Evolutionary conservation across 2,329 filamentous ascomycete species (phyloP), one percentile per base, ranked within the genome.

Genomic region (Alternaria sp.): DNA sequence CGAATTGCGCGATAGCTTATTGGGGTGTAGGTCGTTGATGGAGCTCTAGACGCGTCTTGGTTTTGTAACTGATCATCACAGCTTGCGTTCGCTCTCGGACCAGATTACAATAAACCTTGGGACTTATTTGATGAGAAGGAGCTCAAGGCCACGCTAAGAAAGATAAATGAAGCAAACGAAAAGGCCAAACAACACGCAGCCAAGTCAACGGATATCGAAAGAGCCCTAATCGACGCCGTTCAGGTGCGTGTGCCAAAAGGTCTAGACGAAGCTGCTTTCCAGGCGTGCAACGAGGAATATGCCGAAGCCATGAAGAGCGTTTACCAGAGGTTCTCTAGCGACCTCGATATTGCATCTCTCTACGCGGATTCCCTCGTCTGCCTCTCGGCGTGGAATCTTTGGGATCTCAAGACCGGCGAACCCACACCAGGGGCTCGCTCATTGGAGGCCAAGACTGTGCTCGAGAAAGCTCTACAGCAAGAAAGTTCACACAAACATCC

Each of bases 51-150:
- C 34, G 44, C 10, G 14, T 33, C 21, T 37, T 45, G 54, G 31
- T n/a, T 13, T 21, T n/a, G 44, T 37, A 48, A 33, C 77, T 90
- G 55, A 69, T 36, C n/a, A 10, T 10, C 34, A n/a, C 48, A 73
- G 71, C 67, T 68, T 4, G 87, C 90, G 0, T 93, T 90, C 71
- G 81, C 88, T 1, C 78, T 90, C 0, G 91, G 90, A 0, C 90
- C 91, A 3, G 93, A 94, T 70, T 89, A 90, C 75, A 91, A 93
- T 78, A 92, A 93, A 69, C 87, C 90, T 0, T 93, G 91, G 91
- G 84, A 86, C 28, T 82, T 86, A 24, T 92, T 93, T 63, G 88
- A 90, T 53, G 76, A 82, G 1, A 76, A 80, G 0, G 90, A 93
- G 63, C 78, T 89, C 4, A 74, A 80, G 10, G 74, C 69, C 0